Evolutionary conservation across 1,139 yeast species (phyloP).

Genomic region (Wickerhamomyces sp.): DNA sequence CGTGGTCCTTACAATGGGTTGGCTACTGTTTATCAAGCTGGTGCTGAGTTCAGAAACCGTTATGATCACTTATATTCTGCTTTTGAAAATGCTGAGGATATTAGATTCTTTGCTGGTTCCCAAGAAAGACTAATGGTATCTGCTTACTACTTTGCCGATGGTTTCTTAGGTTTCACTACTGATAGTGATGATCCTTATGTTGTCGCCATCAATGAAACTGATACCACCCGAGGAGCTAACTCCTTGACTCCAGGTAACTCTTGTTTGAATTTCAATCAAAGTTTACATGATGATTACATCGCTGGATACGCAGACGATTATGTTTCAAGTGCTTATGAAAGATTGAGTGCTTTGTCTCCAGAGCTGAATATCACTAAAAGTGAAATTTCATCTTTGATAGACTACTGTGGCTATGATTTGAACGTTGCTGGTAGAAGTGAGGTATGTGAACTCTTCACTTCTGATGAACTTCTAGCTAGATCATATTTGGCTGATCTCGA

Average conservation of each 20-base stretch:
- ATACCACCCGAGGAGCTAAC: conserved; percentile 33
- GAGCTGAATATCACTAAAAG: conserved; percentile 33
- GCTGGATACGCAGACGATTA: conserved; percentile 15
- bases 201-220: conserved; percentile 19
- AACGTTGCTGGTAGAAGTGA: conserved; percentile 44
- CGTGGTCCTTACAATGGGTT: conserved; percentile 21
- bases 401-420: conserved; percentile 51
- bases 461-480: conserved; percentile 42
- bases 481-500: conserved; percentile 42
- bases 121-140: conserved; percentile 18
- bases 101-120: conserved; percentile 15
- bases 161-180: conserved; percentile 12
- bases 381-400: conserved; percentile 39
- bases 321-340: conserved; percentile 22
- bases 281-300: conserved; percentile 18
- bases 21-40: conserved; percentile 13
- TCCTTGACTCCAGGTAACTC: conserved; percentile 27
- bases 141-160: conserved; percentile 18
- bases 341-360: conserved; percentile 31
- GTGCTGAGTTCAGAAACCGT: conserved; percentile 13
- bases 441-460: conserved; percentile 48
- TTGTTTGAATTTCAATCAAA: conserved; percentile 23
- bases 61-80: conserved; percentile 10
- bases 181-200: neutral
- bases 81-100: conserved; percentile 1